These are phyloP conservation scores for Fomitopsis betulina DNA, from an alignment of 1,284 basidiomycete species.

Conservation along the genomic window DNA sequence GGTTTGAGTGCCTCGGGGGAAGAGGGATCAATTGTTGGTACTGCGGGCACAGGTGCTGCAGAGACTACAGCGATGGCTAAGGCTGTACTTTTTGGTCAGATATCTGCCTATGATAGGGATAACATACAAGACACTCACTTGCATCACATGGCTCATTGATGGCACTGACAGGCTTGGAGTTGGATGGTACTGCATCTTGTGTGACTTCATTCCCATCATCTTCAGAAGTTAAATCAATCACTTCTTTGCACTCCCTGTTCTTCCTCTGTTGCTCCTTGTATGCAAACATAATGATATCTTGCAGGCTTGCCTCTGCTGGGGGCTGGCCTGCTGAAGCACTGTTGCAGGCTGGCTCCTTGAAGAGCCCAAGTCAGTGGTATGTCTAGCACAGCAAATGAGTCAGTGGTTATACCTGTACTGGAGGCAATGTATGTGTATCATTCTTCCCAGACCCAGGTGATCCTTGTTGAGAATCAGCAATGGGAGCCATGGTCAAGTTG, in stretches of 20 bases:
- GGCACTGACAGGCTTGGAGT: background rate
- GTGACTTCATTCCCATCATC: conserved; percentile 6
- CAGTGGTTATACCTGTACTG: no score
- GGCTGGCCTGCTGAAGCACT: background rate
- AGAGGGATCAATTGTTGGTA: background rate
- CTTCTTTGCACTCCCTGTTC: background rate
- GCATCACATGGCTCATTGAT: no score
- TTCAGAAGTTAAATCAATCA: conserved; percentile 16
- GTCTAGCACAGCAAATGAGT: background rate
- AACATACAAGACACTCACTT: background rate
- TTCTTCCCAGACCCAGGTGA: no score
- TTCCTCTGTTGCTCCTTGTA: background rate
- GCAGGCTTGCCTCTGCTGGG: conserved; percentile 4
- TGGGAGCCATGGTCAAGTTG: no score
- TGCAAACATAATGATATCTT: conserved; percentile 12
- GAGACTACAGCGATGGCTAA: background rate
- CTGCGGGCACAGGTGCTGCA: background rate
- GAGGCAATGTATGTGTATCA: no score
- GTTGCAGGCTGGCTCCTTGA: no score
- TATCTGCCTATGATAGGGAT: background rate
- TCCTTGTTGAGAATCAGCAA: no score
- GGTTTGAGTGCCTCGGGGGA: background rate
- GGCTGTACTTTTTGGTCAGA: background rate
- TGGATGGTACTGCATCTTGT: background rate
- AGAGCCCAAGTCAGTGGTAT: no score